These are phyloP conservation scores for Hymenoscyphus repandus DNA, from an alignment of 2,329 filamentous ascomycete species.

Conservation along the genomic window DNA sequence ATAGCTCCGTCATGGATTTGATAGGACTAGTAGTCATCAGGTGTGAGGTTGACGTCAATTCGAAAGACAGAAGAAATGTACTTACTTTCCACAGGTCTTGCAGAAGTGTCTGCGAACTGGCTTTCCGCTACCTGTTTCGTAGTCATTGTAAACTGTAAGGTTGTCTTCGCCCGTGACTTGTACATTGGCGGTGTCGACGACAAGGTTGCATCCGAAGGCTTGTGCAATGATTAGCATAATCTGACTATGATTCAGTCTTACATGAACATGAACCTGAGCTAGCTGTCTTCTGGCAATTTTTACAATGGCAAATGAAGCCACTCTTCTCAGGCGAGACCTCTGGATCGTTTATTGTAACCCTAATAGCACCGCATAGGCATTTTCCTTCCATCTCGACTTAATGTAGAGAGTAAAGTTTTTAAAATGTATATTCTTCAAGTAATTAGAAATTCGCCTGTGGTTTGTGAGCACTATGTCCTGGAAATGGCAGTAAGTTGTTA, in stretches of 20 bases:
- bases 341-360: constrained; percentile 42
- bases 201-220: constrained; percentile 25
- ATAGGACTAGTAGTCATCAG: constrained; percentile 41
- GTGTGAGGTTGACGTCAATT: background rate
- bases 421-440: too few relatives aligned
- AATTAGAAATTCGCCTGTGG: too few relatives aligned
- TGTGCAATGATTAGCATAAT: background rate
- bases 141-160: constrained; percentile 40
- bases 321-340: constrained; percentile 41
- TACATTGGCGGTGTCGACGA: constrained; percentile 37
- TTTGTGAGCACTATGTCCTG: too few relatives aligned
- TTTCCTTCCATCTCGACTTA: constrained; percentile 28
- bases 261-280: constrained; percentile 26
- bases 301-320: constrained; percentile 46
- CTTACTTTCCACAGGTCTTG: constrained; percentile 39
- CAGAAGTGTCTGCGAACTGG: constrained; percentile 42
- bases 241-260: constrained; percentile 16
- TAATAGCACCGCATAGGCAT: constrained; percentile 43
- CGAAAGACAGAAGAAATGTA: constrained; percentile 6
- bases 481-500: too few relatives aligned
- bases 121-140: constrained; percentile 41
- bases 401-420: too few relatives aligned
- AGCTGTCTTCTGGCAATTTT: constrained; percentile 45
- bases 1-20: constrained; percentile 36
- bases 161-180: constrained; percentile 34